Evolutionary conservation across 83 land plant species (phyloP).

Genomic region (Diphasiastrum complanatum): DNA sequence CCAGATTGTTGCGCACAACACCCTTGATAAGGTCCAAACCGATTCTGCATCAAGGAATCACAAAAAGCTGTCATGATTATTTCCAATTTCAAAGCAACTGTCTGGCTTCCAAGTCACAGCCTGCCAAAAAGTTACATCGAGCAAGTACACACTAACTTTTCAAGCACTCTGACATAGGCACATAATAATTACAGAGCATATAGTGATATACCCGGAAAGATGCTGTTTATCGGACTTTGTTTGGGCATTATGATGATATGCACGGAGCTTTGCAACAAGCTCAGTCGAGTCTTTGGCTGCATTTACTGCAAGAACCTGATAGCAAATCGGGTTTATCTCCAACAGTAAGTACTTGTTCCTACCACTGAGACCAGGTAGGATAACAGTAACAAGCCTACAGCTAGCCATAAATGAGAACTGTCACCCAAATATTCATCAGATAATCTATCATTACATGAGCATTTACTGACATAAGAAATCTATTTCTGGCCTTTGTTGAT

Average conservation of each 20-base stretch:
- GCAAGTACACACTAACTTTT: too few species aligned
- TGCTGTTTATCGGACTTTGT: conserved; percentile 92
- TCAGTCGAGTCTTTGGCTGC: conserved; percentile 98
- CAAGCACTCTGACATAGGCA: background rate
- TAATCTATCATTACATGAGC: too few species aligned
- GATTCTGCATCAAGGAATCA: conserved; percentile 46
- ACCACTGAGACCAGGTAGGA: too few species aligned
- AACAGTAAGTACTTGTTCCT: too few species aligned
- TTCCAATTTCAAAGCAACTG: background rate
- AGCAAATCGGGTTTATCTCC: too few species aligned
- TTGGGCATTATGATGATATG: conserved; percentile 88
- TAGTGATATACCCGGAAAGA: conserved; percentile 53
- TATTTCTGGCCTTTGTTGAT: too few species aligned
- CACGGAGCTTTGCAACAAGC: conserved; percentile 86
- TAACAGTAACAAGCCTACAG: too few species aligned
- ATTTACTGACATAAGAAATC: too few species aligned
- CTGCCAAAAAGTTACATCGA: background rate
- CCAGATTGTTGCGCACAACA: conserved; percentile 70
- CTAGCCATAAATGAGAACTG: too few species aligned
- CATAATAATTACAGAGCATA: background rate
- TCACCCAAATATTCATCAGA: too few species aligned
- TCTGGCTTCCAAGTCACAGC: background rate
- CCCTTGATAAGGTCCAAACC: conserved; percentile 89
- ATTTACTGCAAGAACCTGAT: conserved; percentile 97
- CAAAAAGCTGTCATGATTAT: background rate